A percentile compares a stretch with the other conserved stretches of the same genome.
phyloP scores from a whole-genome alignment of 164 flowering plant species.

The Nymphaea thermarum region DNA sequence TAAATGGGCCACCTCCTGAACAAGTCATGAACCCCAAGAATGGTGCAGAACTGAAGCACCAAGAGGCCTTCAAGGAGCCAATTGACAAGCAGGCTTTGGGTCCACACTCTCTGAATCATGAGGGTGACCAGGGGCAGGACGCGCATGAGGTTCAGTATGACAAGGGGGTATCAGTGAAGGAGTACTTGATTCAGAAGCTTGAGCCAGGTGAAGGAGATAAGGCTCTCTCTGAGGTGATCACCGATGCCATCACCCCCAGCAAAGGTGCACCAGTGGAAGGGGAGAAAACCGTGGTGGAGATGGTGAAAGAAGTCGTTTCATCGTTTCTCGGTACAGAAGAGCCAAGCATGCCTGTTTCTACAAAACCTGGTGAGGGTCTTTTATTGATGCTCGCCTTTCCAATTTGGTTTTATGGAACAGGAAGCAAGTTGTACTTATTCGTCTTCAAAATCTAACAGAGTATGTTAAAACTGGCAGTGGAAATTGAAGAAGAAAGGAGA shows the following conservation, averaged over 20 bases:
- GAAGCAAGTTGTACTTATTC: neutral
- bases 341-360: conserved; percentile 2
- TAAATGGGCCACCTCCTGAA: too few species aligned
- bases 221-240: conserved; percentile 63
- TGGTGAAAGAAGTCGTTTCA: conserved; percentile 44
- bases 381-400: neutral
- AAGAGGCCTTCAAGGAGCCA: neutral
- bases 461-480: conserved; percentile 23
- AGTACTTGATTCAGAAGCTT: conserved; percentile 48
- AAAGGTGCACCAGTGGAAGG: conserved; percentile 9
- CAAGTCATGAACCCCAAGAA: neutral
- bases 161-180: conserved; percentile 65
- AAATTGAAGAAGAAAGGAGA: conserved; percentile 38
- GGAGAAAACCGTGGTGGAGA: conserved; percentile 41
- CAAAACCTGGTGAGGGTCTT: conserved; percentile 25
- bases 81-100: neutral
- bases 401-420: neutral
- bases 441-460: neutral
- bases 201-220: conserved; percentile 76
- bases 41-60: conserved; percentile 28
- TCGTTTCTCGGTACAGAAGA: conserved; percentile 30
- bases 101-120: neutral
- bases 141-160: conserved; percentile 18
- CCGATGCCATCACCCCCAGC: conserved; percentile 55
- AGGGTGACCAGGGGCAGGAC: neutral